Conservation (phyloP, 1,284 basidiomycete genomes). For the Golubevia sp. region DNA sequence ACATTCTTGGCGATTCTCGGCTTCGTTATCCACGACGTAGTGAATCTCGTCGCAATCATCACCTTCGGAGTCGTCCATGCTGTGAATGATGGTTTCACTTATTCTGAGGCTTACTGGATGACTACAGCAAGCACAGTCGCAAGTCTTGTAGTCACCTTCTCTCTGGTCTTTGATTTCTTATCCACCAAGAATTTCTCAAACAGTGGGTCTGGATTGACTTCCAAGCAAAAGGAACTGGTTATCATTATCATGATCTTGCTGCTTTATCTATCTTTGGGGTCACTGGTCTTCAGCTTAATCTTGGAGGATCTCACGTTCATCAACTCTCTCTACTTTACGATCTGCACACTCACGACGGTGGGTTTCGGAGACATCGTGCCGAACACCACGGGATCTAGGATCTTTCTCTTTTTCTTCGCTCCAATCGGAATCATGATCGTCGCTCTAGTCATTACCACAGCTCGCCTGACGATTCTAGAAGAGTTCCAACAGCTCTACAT, state of each 20-base stretch:
- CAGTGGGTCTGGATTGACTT: conserved; percentile 74
- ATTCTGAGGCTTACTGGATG: conserved; percentile 72
- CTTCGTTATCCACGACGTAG: conserved; percentile 73
- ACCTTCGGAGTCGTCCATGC: conserved; percentile 72
- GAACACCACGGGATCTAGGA: conserved; percentile 66
- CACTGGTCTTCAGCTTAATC: conserved; percentile 32
- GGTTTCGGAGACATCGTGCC: conserved; percentile 80
- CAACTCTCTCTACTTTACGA: conserved; percentile 69
- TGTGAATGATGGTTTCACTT: conserved; percentile 67
- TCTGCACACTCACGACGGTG: conserved; percentile 71
- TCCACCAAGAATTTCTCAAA: conserved; percentile 71
- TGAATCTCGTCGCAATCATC: conserved; percentile 72
- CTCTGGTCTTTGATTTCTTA: conserved; percentile 71
- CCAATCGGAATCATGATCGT: conserved; percentile 61
- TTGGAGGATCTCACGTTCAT: conserved; percentile 60
- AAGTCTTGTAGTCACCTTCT: conserved; percentile 73
- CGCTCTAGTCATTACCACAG: conserved; percentile 70
- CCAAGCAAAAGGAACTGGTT: conserved; percentile 76
- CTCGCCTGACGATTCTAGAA: conserved; percentile 75
- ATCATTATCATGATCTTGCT: conserved; percentile 77
- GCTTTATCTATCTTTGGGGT: conserved; percentile 70
- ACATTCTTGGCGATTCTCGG: conserved; percentile 72
- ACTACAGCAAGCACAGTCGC: conserved; percentile 76
- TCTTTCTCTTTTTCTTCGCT: conserved; percentile 46
- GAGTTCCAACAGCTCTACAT: conserved; percentile 43